Base-by-base conservation (phyloP, 2,329 filamentous ascomycete species). In the Mycosphaerelloides madeirae region DNA sequence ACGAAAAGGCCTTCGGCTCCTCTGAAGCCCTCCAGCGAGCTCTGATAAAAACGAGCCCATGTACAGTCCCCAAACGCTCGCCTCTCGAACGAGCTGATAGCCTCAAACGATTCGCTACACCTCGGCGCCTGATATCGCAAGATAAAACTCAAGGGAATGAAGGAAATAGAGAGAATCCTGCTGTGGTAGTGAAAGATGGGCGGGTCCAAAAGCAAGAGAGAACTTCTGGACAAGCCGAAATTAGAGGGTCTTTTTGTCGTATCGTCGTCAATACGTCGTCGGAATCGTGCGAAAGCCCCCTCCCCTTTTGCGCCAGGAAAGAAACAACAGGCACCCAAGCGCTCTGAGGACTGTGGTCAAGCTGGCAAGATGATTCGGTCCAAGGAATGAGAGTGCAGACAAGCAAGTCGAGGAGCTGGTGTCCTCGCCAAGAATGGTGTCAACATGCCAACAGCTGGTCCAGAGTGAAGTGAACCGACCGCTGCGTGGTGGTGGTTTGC, bases 221-320 rank as follows among this genome's bases (percentile, higher is more conserved):
- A 38, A 39, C 38, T 14, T 28, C 39, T 39, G 39, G 45, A 46
- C 45, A 53, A 41, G 40, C 48, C 44, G 43, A 38, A 44, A 52
- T 49, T 50, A 50, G 35, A 48, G 22, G 9, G 22, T 6, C n/a
- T 43, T 29, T 16, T 51, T 31, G 15, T 55, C 52, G 46, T 53
- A 46, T 55, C 50, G 50, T 55, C 52, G 42, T 54, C 40, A 49
- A 44, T 32, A 36, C 41, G 46, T 55, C 52, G 43, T 54, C 41
- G 43, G 45, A 49, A 42, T 54, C 52, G 49, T 54, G 36, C 43
- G 19, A 47, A 50, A 43, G 32, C 31, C 36, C 31, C 39, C 29
- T 44, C 51, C 47, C 49, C 49, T 43, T 43, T 44, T 48, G 38
- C 51, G 44, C 48, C 48, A 29, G 41, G 37, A 39, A 31, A 34